Conservation (phyloP, 176 grass and related monocot species). For the Ensete ventricosum region DNA sequence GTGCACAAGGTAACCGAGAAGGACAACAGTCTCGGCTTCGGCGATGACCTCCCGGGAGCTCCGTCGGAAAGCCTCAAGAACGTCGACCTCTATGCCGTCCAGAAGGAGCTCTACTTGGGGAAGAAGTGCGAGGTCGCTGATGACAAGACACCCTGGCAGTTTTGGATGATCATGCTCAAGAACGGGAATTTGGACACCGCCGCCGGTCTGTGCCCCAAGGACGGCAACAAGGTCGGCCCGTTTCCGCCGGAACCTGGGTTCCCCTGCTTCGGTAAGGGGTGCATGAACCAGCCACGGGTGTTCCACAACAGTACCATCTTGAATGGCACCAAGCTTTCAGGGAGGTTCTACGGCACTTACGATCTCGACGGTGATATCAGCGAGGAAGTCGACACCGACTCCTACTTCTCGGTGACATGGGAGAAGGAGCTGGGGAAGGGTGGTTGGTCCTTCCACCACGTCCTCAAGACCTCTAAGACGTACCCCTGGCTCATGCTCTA, state of each 20-base stretch:
- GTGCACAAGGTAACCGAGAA: constrained; percentile 48
- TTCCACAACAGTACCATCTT: constrained; percentile 66
- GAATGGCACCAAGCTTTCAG: constrained; percentile 28
- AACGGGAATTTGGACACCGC: constrained; percentile 85
- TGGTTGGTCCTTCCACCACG: constrained; percentile 77
- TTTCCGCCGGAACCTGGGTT: constrained; percentile 53
- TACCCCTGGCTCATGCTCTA: constrained; percentile 99
- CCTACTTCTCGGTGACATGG: constrained; percentile 69
- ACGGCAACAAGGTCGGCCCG: constrained; percentile 51
- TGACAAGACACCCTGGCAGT: constrained; percentile 51
- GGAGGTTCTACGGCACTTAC: constrained; percentile 57
- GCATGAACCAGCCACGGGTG: constrained; percentile 93
- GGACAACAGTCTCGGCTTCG: constrained; percentile 54
- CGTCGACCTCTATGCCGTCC: constrained; percentile 50
- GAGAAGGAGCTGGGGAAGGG: constrained; percentile 46
- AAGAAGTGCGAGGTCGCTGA: constrained; percentile 52
- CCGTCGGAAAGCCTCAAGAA: constrained; percentile 11
- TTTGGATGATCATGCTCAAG: constrained; percentile 99
- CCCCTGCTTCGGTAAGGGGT: constrained; percentile 65
- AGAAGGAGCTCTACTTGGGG: constrained; percentile 77
- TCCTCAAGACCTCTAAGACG: constrained; percentile 50
- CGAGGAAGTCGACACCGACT: constrained; percentile 2
- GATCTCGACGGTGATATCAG: constrained; percentile 43
- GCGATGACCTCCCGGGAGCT: constrained; percentile 29
- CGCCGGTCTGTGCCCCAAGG: constrained; percentile 50